These are phyloP conservation scores for Rhodotorula sp. DNA, from an alignment of 1,284 basidiomycete species.

Conservation along the genomic window DNA sequence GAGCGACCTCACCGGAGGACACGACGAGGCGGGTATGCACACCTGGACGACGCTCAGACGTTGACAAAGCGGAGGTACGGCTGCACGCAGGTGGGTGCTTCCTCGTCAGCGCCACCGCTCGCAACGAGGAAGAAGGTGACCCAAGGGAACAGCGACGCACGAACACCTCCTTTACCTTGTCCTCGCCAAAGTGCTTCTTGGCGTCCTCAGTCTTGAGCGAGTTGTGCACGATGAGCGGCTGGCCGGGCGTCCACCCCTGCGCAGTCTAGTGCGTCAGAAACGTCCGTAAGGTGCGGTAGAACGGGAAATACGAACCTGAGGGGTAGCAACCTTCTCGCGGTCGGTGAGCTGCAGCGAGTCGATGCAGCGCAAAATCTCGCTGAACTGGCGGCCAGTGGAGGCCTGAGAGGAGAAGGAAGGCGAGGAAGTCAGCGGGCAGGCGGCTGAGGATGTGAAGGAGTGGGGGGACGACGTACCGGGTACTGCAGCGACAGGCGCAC, in stretches of 20 bases:
- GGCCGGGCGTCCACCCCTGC: conserved; percentile 58
- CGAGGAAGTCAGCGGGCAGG: conserved; percentile 65
- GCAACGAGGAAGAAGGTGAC: no score
- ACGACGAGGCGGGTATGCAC: background rate
- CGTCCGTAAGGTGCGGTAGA: no score
- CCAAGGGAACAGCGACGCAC: background rate
- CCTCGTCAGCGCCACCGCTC: background rate
- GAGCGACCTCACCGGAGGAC: background rate
- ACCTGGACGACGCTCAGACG: conserved; percentile 16
- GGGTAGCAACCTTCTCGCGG: conserved; percentile 69
- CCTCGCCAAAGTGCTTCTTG: conserved; percentile 74
- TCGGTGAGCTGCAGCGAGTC: conserved; percentile 92
- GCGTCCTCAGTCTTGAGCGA: conserved; percentile 71
- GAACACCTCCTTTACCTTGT: conserved; percentile 54
- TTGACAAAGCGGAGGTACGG: conserved; percentile 35
- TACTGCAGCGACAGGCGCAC: conserved; percentile 77
- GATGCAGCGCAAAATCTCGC: conserved; percentile 64
- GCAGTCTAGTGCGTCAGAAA: no score
- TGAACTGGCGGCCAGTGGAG: conserved; percentile 54
- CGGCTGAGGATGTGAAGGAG: background rate
- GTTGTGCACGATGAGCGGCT: conserved; percentile 87
- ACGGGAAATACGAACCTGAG: no score
- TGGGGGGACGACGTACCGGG: conserved; percentile 58
- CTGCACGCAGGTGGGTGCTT: conserved; percentile 32
- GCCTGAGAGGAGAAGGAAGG: conserved; percentile 46